phyloP scores from a whole-genome alignment of 306 rosid species.

The Sphenostylis stenocarpa region DNA sequence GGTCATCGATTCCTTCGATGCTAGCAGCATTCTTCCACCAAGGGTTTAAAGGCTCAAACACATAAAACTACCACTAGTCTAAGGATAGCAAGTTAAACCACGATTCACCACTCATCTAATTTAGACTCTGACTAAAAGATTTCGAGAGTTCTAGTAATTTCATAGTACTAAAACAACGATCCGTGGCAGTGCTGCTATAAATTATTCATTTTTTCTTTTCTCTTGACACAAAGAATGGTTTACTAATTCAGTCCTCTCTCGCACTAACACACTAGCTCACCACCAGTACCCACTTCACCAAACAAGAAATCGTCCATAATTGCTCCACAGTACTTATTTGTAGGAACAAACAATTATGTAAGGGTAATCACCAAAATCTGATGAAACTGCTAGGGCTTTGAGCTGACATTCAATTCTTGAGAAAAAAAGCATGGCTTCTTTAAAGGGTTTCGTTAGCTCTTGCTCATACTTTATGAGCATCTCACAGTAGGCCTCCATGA shows the following conservation, averaged over 20 bases:
- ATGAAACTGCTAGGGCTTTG: slow-evolving; percentile 68
- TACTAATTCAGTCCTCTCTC: background rate
- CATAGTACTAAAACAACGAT: background rate
- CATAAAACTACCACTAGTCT: background rate
- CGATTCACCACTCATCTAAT: background rate
- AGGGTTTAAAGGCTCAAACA: background rate
- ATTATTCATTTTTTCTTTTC: background rate
- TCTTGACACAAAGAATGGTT: background rate
- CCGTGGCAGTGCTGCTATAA: background rate
- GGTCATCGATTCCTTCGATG: background rate
- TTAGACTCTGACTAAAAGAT: background rate
- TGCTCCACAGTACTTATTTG: background rate
- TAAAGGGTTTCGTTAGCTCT: slow-evolving; percentile 91
- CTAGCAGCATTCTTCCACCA: background rate
- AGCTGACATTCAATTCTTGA: slow-evolving; percentile 79
- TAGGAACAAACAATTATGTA: slow-evolving; percentile 10
- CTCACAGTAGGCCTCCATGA: slow-evolving; percentile 99
- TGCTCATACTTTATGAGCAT: slow-evolving; percentile 93
- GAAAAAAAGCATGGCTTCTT: slow-evolving; percentile 91
- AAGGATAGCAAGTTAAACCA: background rate
- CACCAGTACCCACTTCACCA: background rate
- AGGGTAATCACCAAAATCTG: slow-evolving; percentile 56
- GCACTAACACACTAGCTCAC: background rate
- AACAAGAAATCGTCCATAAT: background rate
- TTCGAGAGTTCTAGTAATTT: background rate